A percentile compares a stretch with the other conserved stretches of the same genome.
Evolutionary conservation across 176 grass and related monocot genomes (phyloP).

Genomic region (Guadua angustifolia): DNA sequence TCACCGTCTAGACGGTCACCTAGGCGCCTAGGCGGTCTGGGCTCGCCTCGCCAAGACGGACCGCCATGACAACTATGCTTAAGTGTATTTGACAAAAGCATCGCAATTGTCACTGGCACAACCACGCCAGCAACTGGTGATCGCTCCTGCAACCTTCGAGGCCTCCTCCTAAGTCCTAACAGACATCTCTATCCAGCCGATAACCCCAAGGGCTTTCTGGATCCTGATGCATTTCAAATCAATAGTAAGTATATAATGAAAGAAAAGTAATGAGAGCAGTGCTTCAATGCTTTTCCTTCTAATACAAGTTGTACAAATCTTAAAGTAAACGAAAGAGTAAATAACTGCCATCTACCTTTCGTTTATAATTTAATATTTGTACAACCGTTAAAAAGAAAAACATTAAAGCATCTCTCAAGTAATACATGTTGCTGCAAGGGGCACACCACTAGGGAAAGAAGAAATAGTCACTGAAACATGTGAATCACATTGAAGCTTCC

Average conservation of each 20-base stretch:
- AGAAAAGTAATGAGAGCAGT: no score
- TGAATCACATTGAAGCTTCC: neutral
- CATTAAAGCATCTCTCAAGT: no score
- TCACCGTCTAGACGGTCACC: no score
- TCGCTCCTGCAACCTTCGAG: conserved; percentile 69
- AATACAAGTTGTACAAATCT: no score
- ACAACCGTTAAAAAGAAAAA: no score
- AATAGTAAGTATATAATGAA: conserved; percentile 10
- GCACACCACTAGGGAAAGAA: neutral
- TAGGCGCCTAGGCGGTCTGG: no score
- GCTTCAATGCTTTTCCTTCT: no score
- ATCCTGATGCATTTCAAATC: conserved; percentile 62
- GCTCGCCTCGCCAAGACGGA: no score
- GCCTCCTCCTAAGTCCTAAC: conserved; percentile 78
- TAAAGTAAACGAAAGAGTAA: no score
- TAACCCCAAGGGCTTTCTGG: conserved; percentile 69
- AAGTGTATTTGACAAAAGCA: conserved; percentile 93
- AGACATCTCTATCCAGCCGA: conserved; percentile 76
- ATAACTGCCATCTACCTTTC: no score
- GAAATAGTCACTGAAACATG: neutral
- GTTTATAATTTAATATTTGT: no score
- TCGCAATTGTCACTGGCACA: conserved; percentile 91
- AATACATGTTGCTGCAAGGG: neutral
- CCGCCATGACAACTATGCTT: no score
- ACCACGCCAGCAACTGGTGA: conserved; percentile 87